Base-by-base conservation (phyloP, 805 yeast species). In the Debaryomyces hansenii region DNA sequence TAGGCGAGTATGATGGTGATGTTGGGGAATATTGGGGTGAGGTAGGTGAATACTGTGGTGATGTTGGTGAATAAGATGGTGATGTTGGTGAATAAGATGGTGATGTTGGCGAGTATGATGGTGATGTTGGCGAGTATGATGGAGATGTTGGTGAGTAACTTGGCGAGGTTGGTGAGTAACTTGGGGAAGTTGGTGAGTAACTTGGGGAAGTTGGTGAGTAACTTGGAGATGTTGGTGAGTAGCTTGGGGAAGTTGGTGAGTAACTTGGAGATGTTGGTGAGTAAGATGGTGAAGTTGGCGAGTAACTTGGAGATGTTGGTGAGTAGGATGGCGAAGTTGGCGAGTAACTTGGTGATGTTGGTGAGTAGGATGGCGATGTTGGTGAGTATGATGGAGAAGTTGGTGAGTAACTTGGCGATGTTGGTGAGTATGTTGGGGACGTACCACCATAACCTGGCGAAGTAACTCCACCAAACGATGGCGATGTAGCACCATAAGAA, bases 1-100 rank as follows among this genome's bases (percentile, higher is more conserved):
- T 82, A 36, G 90, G 90, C 8, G 79, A 69, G 62, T 84, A 85
- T 2, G 29, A 20, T 40, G 67, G 75, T 1, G 85, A 79, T 2
- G 67, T 62, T 32, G 69, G 69, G 12, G 66, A 61, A 53, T 64
- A 87, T 2, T 76, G 62, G 48, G 88, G 88, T 4, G 82, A 75
- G 0, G 94, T 86, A 42, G 94, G 94, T 4, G 84, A 76, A 62
- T 87, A 89, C 6, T 75, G 61, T 55, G 96, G 95, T 0, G 83
- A 75, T 0, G 88, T 82, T 42, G 88, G 87, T 0, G 79, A 70
- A 62, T 83, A 80, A 20, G 63, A 51, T 55, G 94, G 92, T 5
- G 88, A 82, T 1, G 94, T 87, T 40, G 96, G 96, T 1, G 85
- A 77, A 66, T 89, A 89, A 1, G 70, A 55, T 49, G 97, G 97